Base-by-base conservation (phyloP, 139 green algal genomes). In the Mesotaenium endlicherianum region DNA sequence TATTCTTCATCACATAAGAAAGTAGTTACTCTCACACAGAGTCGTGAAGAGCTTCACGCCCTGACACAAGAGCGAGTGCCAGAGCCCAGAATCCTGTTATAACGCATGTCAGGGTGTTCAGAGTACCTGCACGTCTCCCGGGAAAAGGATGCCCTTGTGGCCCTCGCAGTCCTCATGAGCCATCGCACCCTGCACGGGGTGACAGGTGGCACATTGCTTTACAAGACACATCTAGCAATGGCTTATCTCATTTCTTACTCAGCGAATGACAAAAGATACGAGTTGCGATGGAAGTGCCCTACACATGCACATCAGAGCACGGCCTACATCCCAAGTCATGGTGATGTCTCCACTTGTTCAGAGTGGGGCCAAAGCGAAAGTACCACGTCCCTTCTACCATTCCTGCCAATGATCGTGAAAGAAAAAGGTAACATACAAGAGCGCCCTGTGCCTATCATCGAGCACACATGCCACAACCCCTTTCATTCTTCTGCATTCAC, bases 131-230 rank as follows among this genome's bases (percentile, higher is more conserved):
- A 85, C 30, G 57, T 87, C 82, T 31, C 71, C 87, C 5, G 84
- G 68, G 0, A 38, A 41, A 31, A 90, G 76, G 26, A 75, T 45
- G 16, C 87, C 87, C 59, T 77, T 81, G 77, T 90, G 89, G 42
- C 87, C 87, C 14, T 26, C 43, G 68, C 74, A 83, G 69, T 90
- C 87, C 67, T 89, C 50, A 55, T 90, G 87, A 17, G 50, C 45
- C 43, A 90, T 71, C n/a, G 50, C 55, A 6, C 86, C 86, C 79
- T 85, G 79, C 60, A 72, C 11, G 43, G 8, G 17, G 60, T 14
- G 43, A 14, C 11, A 6, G 11, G 6, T 6, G 60, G 5, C 36
- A 11, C n/a, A n/a, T n/a, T n/a, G n/a, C n/a, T n/a, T n/a, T 72
- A n/a, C 6, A 72, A 72, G 11, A 40, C 41, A 6, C 8, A 38